Evolutionary conservation across 1,284 basidiomycete species (phyloP), one percentile per base, ranked within the genome.

Genomic region (Heterobasidion parviporum): DNA sequence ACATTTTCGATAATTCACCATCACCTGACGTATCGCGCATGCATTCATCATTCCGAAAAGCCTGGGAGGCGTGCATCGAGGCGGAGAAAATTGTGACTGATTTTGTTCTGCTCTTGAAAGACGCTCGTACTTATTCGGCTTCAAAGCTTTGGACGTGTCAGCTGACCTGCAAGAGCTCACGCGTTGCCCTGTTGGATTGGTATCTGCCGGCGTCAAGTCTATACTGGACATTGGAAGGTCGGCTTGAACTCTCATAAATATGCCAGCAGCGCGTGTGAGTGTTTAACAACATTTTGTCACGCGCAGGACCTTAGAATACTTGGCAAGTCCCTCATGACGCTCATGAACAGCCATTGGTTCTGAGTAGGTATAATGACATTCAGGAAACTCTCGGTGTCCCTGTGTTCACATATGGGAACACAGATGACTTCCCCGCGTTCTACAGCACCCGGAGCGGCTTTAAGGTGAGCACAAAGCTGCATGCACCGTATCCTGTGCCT

Each of bases 351-450:
- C 16, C n/a, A 9, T 61, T 48, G 14, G 44, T 50, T 16, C 43
- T 33, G 41, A 52, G 16, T 52, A 8, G 36, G 16, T n/a, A 34
- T 38, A 8, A 18, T 44, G 49, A 10, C 20, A 34, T 52, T 9
- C 61, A 94, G 92, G 97, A 99, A 82, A 98, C 97, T 0, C 82
- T 95, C 52, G 97, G 97, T 6, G 94, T 99, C 5, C 92, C 93
- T 2, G 94, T 98, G 0, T 71, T 94, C 3, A 83, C 92, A 0
- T 96, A 92, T 65, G 83, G 84, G 7, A 69, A 81, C 38, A 82
- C 82, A 1, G 76, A 80, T 18, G 87, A 94, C 61, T 99, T 99
- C 64, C 96, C 97, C 2, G 94, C 94, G 0, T 99, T 99, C 74
- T 99, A 96, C 69, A 83, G 85, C 15, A 85, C 90, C 10, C 74